These are phyloP conservation scores for Acorus gramineus DNA, from an alignment of 106 monocot genomes.

Conservation along the genomic window DNA sequence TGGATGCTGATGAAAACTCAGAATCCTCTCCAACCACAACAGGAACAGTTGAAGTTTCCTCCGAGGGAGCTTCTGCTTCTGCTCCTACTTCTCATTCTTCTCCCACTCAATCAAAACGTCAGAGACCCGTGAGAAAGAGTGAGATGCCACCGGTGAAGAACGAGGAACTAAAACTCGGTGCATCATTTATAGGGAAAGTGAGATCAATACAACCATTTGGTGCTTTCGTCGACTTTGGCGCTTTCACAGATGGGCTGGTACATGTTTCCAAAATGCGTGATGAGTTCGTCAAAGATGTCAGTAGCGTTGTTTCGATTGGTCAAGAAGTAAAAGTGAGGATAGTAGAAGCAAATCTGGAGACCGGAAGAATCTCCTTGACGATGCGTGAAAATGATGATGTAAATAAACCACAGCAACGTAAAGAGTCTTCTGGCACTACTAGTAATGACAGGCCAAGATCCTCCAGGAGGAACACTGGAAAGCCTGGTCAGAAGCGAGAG, in stretches of 20 bases:
- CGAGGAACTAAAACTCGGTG: constrained; percentile 70
- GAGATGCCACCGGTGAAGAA: constrained; percentile 80
- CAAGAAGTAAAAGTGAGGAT: constrained; percentile 80
- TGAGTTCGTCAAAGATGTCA: constrained; percentile 77
- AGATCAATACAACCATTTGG: constrained; percentile 94
- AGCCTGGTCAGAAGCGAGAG: constrained; percentile 31
- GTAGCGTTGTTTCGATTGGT: constrained; percentile 55
- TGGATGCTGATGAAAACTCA: constrained; percentile 15
- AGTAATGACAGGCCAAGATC: constrained; percentile 40
- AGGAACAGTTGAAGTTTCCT: constrained; percentile 12
- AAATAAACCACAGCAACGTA: constrained; percentile 20
- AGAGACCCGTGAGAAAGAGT: constrained; percentile 53
- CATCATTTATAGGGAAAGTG: constrained; percentile 81
- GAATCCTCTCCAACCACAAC: constrained; percentile 13
- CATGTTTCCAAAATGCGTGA: constrained; percentile 85
- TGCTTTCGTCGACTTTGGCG: constrained; percentile 86
- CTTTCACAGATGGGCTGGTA: constrained; percentile 84
- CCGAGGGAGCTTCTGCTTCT: not conserved
- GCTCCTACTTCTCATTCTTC: not conserved
- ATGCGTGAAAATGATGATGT: constrained; percentile 62
- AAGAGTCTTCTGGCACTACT: constrained; percentile 21
- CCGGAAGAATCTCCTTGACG: constrained; percentile 67
- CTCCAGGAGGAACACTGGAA: constrained; percentile 26
- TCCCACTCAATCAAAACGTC: constrained; percentile 19
- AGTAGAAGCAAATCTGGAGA: constrained; percentile 74